A percentile compares a stretch with the other conserved stretches of the same genome.
Conservation (phyloP, 805 yeast genomes). For the Sugiyamaella mastotermitis region DNA sequence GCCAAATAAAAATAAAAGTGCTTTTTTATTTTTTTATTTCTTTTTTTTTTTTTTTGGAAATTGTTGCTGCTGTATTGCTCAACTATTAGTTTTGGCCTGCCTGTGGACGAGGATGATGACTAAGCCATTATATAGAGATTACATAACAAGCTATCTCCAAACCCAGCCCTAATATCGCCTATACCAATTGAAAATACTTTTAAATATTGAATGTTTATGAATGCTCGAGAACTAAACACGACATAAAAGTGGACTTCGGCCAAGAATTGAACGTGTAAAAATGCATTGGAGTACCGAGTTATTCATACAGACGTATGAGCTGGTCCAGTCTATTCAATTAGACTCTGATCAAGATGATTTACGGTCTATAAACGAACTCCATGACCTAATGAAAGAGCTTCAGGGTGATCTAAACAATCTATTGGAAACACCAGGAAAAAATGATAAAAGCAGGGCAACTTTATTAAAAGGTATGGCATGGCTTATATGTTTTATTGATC, state of each 20-base stretch:
- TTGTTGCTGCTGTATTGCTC: too few species aligned
- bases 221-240: too few species aligned
- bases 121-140: too few species aligned
- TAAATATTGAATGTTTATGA: too few species aligned
- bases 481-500: background rate
- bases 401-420: conserved; percentile 31
- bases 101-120: too few species aligned
- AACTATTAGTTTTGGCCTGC: too few species aligned
- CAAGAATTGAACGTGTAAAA: background rate
- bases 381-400: conserved; percentile 17
- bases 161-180: too few species aligned
- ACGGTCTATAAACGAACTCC: conserved; percentile 9
- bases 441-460: conserved; percentile 29
- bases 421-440: conserved; percentile 32
- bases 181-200: too few species aligned
- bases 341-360: conserved; percentile 6
- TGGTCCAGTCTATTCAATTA: conserved; percentile 14
- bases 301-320: conserved; percentile 26
- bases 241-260: background rate
- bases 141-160: too few species aligned
- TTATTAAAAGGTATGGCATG: conserved; percentile 25
- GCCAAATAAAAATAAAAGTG: too few species aligned
- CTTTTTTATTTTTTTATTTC: too few species aligned
- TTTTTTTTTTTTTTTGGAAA: too few species aligned
- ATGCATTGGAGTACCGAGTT: conserved; percentile 31